Percentiles rank a stretch among this genome's conserved stretches.
Conservation (phyloP, 1,284 basidiomycete species). For the Puccinia triticina region DNA sequence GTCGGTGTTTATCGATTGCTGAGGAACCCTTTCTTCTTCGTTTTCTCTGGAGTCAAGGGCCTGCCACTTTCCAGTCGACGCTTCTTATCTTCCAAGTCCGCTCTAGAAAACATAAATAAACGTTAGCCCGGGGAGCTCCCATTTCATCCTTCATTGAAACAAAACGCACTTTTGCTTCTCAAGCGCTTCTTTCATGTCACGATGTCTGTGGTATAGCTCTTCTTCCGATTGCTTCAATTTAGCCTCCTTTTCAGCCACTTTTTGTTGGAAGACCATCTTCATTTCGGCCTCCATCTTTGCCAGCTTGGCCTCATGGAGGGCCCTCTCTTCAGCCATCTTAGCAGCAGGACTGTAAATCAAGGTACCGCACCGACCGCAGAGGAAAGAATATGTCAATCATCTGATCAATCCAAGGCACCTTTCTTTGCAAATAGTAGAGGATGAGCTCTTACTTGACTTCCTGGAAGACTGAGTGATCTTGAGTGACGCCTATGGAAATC, state of each 20-base stretch:
- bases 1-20: slow-evolving; percentile 44
- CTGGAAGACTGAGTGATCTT: slow-evolving; percentile 95
- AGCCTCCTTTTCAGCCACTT: slow-evolving; percentile 95
- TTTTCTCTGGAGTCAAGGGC: slow-evolving; percentile 52
- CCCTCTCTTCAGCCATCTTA: slow-evolving; percentile 90
- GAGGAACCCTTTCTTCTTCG: slow-evolving; percentile 50
- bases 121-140: neutral
- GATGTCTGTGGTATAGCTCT: slow-evolving; percentile 92
- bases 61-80: slow-evolving; percentile 50
- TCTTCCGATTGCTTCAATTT: slow-evolving; percentile 98
- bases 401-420: neutral
- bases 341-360: slow-evolving; percentile 74
- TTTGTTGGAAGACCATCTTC: slow-evolving; percentile 87
- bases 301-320: slow-evolving; percentile 73
- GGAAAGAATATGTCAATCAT: neutral
- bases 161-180: slow-evolving; percentile 51
- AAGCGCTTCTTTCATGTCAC: slow-evolving; percentile 95
- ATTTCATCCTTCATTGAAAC: neutral
- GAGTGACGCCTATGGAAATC: slow-evolving; percentile 89
- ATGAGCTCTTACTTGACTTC: slow-evolving; percentile 81
- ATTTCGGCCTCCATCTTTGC: slow-evolving; percentile 95
- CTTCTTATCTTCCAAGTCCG: slow-evolving; percentile 52
- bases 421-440: neutral
- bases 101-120: slow-evolving; percentile 8
- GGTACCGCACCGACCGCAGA: neutral